Conservation (phyloP, 306 rosid genomes). For the Dalbergia cultrata region DNA sequence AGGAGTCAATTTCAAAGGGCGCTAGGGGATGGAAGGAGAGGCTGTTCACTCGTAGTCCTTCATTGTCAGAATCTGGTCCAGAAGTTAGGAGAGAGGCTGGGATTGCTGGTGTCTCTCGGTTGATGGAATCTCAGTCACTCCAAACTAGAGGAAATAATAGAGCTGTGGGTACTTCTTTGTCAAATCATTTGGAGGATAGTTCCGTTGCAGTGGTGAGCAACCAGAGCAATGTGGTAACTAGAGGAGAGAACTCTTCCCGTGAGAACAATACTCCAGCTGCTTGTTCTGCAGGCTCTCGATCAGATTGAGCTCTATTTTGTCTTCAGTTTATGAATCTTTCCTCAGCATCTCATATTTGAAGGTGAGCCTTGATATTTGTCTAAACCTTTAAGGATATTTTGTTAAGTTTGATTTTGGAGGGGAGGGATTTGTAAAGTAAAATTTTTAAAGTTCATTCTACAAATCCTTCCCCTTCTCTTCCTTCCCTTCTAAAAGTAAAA, state of each 20-base stretch:
- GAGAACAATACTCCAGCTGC: slow-evolving; percentile 52
- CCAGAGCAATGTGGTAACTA: slow-evolving; percentile 53
- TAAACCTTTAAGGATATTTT: not conserved
- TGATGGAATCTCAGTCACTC: slow-evolving; percentile 67
- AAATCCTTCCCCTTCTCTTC: too few relatives aligned
- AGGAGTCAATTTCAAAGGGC: slow-evolving; percentile 86
- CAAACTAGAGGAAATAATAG: slow-evolving; percentile 59
- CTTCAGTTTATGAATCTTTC: slow-evolving; percentile 63
- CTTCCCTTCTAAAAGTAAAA: too few relatives aligned
- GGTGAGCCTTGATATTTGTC: slow-evolving; percentile 55
- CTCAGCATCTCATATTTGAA: slow-evolving; percentile 75
- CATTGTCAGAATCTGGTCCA: slow-evolving; percentile 70
- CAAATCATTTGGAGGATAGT: slow-evolving; percentile 47
- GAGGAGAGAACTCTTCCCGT: slow-evolving; percentile 47
- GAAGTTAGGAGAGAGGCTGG: slow-evolving; percentile 73
- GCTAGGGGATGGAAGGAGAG: slow-evolving; percentile 89
- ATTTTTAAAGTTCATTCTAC: too few relatives aligned
- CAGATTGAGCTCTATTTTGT: slow-evolving; percentile 50
- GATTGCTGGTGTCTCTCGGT: slow-evolving; percentile 68
- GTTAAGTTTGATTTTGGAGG: too few relatives aligned
- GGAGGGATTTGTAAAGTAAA: too few relatives aligned
- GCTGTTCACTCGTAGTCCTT: slow-evolving; percentile 71
- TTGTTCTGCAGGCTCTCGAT: slow-evolving; percentile 61
- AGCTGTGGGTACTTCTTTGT: slow-evolving; percentile 46
- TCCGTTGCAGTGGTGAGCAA: slow-evolving; percentile 51